phyloP scores from a whole-genome alignment of 108 stramenopile species.

The Chaetoceros tenuissimus region DNA sequence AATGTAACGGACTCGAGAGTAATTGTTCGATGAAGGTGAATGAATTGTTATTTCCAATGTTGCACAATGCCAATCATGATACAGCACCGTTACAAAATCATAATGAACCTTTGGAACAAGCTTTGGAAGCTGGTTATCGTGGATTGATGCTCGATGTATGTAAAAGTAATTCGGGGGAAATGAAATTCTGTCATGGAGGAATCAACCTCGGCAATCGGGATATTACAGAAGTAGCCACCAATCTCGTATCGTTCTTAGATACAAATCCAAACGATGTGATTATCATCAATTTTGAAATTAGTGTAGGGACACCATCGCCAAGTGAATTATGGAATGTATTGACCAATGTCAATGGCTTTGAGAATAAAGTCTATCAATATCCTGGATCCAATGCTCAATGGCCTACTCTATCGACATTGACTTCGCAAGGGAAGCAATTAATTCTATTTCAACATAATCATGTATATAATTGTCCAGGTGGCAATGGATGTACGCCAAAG shows the following conservation, averaged over 20 bases:
- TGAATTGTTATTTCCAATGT: constrained; percentile 43
- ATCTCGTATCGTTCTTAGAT: constrained; percentile 38
- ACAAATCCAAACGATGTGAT: constrained; percentile 47
- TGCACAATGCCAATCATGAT: constrained; percentile 73
- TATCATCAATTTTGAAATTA: constrained; percentile 50
- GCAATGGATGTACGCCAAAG: too few relatives aligned
- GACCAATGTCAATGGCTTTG: too few relatives aligned
- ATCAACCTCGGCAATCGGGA: constrained; percentile 45
- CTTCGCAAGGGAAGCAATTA: too few relatives aligned
- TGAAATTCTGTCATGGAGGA: constrained; percentile 43
- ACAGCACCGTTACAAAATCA: constrained; percentile 50
- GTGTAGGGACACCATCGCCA: too few relatives aligned
- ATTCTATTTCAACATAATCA: too few relatives aligned
- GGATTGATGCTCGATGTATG: constrained; percentile 57
- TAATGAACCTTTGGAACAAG: constrained; percentile 36
- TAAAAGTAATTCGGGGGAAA: constrained; percentile 40
- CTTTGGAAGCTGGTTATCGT: constrained; percentile 59
- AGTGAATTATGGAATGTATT: too few relatives aligned
- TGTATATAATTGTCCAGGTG: too few relatives aligned
- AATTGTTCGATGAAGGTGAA: constrained; percentile 42
- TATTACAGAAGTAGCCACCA: constrained; percentile 26
- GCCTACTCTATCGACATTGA: too few relatives aligned
- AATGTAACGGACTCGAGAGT: constrained; percentile 55
- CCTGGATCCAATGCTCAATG: constrained; percentile 11
- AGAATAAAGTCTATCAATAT: too few relatives aligned